Evolutionary conservation across 2,329 filamentous ascomycete species (phyloP).

Genomic region (Dactylella cylindrospora): DNA sequence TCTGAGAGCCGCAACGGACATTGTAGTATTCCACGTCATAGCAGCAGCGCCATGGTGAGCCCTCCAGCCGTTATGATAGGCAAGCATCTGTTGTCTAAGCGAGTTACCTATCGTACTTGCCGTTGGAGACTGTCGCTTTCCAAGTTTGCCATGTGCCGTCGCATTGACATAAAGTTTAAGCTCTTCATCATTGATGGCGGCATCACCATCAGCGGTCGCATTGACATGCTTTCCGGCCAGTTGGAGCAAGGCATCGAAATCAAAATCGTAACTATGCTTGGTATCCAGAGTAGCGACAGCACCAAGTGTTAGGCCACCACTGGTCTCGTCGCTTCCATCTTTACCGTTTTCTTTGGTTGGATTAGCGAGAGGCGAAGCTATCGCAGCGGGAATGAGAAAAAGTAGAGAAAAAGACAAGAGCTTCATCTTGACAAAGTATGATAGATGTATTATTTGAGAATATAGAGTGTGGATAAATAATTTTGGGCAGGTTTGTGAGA

Average conservation of each 20-base stretch:
- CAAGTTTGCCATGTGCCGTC: not conserved
- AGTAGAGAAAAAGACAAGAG: not conserved
- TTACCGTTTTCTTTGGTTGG: too few relatives aligned
- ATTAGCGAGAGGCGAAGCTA: not conserved
- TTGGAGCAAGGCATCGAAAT: not conserved
- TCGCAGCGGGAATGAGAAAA: not conserved
- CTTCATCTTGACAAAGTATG: constrained; percentile 4
- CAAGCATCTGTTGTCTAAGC: constrained; percentile 13
- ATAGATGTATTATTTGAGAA: too few relatives aligned
- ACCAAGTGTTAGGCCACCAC: not conserved
- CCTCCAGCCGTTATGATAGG: constrained; percentile 29
- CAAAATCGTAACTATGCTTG: not conserved
- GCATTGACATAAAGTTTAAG: too few relatives aligned
- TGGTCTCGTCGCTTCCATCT: not conserved
- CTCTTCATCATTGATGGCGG: too few relatives aligned
- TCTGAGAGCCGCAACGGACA: constrained; percentile 11
- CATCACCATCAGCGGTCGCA: not conserved
- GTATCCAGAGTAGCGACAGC: not conserved
- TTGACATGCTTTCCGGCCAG: not conserved
- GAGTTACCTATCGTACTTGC: not conserved
- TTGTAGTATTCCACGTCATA: constrained; percentile 9
- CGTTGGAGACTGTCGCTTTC: too few relatives aligned
- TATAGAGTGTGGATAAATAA: too few relatives aligned
- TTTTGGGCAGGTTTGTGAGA: too few relatives aligned
- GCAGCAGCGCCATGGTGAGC: constrained; percentile 14